Evolutionary conservation across 2,329 filamentous ascomycete species (phyloP).

Genomic region (Tolypocladium inflatum): DNA sequence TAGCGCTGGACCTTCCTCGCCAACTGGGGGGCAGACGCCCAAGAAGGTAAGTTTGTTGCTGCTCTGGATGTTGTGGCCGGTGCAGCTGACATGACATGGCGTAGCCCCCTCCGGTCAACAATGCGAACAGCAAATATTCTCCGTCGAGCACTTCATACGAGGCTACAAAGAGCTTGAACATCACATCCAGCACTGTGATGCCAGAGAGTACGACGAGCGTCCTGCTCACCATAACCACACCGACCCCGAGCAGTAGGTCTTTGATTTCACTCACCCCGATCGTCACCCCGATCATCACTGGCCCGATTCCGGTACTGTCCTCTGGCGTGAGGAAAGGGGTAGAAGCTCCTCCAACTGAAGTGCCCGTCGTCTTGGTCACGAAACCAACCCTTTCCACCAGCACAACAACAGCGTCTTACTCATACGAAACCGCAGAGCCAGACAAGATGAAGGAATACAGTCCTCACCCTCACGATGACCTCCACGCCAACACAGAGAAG

Average conservation of each 20-base stretch:
- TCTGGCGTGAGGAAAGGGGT: conserved; percentile 4
- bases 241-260: background rate
- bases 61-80: background rate
- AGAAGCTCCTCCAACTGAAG: background rate
- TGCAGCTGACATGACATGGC: background rate
- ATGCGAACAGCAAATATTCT: background rate
- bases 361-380: background rate
- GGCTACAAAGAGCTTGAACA: background rate
- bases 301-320: background rate
- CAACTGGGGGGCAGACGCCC: background rate
- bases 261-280: background rate
- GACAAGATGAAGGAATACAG: background rate
- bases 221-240: background rate
- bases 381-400: background rate
- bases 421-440: background rate
- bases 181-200: background rate
- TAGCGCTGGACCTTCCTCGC: background rate
- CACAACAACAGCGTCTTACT: background rate
- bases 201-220: background rate
- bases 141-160: background rate
- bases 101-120: background rate
- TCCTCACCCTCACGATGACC: background rate
- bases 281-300: background rate
- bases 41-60: background rate
- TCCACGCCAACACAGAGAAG: conserved; percentile 6